Conservation (phyloP, 352 stramenopile genomes). For the Pseudoperonospora humuli region DNA sequence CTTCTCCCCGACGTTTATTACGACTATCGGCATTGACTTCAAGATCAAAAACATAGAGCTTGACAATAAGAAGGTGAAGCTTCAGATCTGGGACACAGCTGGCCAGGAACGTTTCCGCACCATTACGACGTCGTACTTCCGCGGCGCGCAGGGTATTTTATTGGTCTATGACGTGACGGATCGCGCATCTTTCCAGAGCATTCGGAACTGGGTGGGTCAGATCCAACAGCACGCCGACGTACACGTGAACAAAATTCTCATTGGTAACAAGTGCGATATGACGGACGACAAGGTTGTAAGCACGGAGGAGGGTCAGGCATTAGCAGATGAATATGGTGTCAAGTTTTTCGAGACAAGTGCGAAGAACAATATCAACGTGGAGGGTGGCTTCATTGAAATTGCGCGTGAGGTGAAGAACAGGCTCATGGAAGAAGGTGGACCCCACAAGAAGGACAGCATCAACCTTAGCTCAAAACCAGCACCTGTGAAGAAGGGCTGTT, state of each 20-base stretch:
- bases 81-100: slow-evolving; percentile 98
- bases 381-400: slow-evolving; percentile 86
- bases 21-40: slow-evolving; percentile 87
- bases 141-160: slow-evolving; percentile 97
- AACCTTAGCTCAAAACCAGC: slow-evolving; percentile 73
- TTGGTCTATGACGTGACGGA: slow-evolving; percentile 98
- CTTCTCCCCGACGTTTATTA: slow-evolving; percentile 88
- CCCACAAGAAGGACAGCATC: slow-evolving; percentile 81
- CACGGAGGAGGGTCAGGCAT: slow-evolving; percentile 90
- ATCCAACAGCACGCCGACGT: slow-evolving; percentile 98
- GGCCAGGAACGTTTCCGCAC: slow-evolving; percentile 98
- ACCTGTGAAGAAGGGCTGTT: slow-evolving; percentile 79
- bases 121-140: slow-evolving; percentile 99
- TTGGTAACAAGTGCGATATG: slow-evolving; percentile 99
- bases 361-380: slow-evolving; percentile 95
- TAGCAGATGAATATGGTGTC: slow-evolving; percentile 92
- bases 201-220: slow-evolving; percentile 96
- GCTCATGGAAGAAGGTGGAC: slow-evolving; percentile 81
- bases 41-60: slow-evolving; percentile 91
- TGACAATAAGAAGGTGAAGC: slow-evolving; percentile 96
- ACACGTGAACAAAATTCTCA: slow-evolving; percentile 99
- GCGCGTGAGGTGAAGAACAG: slow-evolving; percentile 86
- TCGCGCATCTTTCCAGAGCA: slow-evolving; percentile 95
- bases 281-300: slow-evolving; percentile 94
- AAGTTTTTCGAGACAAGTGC: slow-evolving; percentile 94